Conservation (phyloP, 1,284 basidiomycete genomes). For the Apiotrichum laibachii region DNA sequence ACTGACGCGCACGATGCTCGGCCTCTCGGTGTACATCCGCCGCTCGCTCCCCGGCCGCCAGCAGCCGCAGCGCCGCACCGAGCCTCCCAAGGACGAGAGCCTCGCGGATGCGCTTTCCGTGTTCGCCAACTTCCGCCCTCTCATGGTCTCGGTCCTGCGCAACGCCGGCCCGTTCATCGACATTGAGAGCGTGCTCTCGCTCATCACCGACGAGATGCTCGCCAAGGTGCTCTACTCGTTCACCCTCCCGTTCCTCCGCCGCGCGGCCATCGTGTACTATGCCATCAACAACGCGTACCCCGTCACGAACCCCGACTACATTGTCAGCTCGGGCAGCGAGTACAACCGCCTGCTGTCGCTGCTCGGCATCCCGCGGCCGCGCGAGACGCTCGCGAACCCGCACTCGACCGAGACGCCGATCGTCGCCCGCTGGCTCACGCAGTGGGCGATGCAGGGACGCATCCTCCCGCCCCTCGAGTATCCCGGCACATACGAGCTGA, state of each 20-base stretch:
- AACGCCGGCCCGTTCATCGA: slow-evolving; percentile 45
- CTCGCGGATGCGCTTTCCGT: slow-evolving; percentile 34
- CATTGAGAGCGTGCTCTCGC: slow-evolving; percentile 35
- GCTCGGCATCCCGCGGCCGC: slow-evolving; percentile 73
- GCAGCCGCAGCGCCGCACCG: slow-evolving; percentile 50
- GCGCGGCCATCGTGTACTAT: slow-evolving; percentile 80
- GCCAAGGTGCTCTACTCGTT: slow-evolving; percentile 85
- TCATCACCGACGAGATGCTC: slow-evolving; percentile 53
- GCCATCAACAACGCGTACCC: slow-evolving; percentile 61
- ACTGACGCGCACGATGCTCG: slow-evolving; percentile 77
- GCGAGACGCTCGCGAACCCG: slow-evolving; percentile 67
- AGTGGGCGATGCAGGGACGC: slow-evolving; percentile 47
- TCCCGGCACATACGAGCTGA: slow-evolving; percentile 79
- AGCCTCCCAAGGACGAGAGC: slow-evolving; percentile 32
- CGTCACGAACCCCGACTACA: slow-evolving; percentile 59
- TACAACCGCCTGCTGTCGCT: slow-evolving; percentile 74
- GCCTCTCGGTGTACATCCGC: slow-evolving; percentile 57
- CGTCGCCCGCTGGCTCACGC: slow-evolving; percentile 48
- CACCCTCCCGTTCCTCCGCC: slow-evolving; percentile 89
- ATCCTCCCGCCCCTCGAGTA: slow-evolving; percentile 69
- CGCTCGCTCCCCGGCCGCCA: slow-evolving; percentile 34
- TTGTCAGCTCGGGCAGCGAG: slow-evolving; percentile 56
- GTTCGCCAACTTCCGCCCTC: slow-evolving; percentile 37
- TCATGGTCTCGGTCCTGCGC: slow-evolving; percentile 50
- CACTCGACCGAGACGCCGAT: slow-evolving; percentile 58